These are phyloP conservation scores for Glebionis coronaria DNA, from an alignment of 129 eudicot species.

Conservation along the genomic window DNA sequence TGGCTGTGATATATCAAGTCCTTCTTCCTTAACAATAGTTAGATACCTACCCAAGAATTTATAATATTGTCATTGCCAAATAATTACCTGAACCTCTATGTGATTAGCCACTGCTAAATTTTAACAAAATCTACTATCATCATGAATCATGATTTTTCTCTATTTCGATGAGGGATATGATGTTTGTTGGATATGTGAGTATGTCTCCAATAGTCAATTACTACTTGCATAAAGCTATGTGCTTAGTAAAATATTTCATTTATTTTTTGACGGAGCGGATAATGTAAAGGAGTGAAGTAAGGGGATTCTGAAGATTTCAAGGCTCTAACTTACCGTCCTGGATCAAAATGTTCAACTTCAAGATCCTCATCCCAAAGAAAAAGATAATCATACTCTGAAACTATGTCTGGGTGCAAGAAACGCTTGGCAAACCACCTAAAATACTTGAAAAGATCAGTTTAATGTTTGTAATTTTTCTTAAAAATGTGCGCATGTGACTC, in stretches of 20 bases:
- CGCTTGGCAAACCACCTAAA: constrained; percentile 91
- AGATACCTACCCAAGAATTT: constrained; percentile 45
- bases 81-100: no score
- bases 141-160: no score
- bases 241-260: no score
- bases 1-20: constrained; percentile 87
- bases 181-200: no score
- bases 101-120: no score
- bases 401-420: constrained; percentile 81
- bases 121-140: no score
- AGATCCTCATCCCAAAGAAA: constrained; percentile 93
- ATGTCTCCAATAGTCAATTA: no score
- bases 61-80: neutral
- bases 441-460: neutral
- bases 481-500: neutral
- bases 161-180: no score
- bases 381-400: constrained; percentile 61
- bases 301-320: no score
- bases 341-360: constrained; percentile 71
- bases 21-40: constrained; percentile 62
- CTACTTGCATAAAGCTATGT: no score
- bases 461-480: neutral
- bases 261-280: no score
- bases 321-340: constrained; percentile 40
- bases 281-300: no score